Conservation (phyloP, 371 early-diverging fungal genomes). For the Rhizopus delemar region DNA sequence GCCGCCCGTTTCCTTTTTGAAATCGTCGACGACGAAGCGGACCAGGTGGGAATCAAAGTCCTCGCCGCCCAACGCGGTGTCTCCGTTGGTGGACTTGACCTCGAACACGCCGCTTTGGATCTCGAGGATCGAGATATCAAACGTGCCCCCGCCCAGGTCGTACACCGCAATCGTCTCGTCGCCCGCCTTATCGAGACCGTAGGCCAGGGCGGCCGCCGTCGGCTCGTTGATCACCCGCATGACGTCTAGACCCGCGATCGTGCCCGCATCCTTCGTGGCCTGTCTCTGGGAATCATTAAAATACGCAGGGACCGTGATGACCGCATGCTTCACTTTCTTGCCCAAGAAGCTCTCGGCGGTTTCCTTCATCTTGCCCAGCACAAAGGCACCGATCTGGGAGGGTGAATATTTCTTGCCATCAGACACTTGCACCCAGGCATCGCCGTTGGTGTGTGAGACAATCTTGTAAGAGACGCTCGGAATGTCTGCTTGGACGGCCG, state of each 20-base stretch:
- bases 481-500: constrained; percentile 81
- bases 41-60: constrained; percentile 93
- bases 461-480: constrained; percentile 90
- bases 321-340: constrained; percentile 82
- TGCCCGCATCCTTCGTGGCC: constrained; percentile 97
- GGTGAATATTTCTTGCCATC: constrained; percentile 92
- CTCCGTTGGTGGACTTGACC: constrained; percentile 92
- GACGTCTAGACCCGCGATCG: constrained; percentile 93
- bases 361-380: constrained; percentile 95
- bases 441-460: constrained; percentile 86
- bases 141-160: constrained; percentile 98
- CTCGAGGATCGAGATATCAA: constrained; percentile 97
- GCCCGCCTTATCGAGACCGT: constrained; percentile 85
- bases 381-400: constrained; percentile 91
- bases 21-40: constrained; percentile 74
- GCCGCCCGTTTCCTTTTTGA: constrained; percentile 75
- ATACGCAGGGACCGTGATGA: constrained; percentile 80
- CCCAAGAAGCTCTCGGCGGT: constrained; percentile 86
- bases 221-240: constrained; percentile 97
- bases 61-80: constrained; percentile 96
- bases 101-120: constrained; percentile 96
- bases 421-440: constrained; percentile 92
- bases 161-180: constrained; percentile 92
- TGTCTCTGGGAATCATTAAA: constrained; percentile 94
- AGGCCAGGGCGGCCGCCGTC: constrained; percentile 96